Evolutionary conservation across 345 rosid species (phyloP), one percentile per base, ranked within the genome.

Genomic region (Psidium friedrichsthalianum): DNA sequence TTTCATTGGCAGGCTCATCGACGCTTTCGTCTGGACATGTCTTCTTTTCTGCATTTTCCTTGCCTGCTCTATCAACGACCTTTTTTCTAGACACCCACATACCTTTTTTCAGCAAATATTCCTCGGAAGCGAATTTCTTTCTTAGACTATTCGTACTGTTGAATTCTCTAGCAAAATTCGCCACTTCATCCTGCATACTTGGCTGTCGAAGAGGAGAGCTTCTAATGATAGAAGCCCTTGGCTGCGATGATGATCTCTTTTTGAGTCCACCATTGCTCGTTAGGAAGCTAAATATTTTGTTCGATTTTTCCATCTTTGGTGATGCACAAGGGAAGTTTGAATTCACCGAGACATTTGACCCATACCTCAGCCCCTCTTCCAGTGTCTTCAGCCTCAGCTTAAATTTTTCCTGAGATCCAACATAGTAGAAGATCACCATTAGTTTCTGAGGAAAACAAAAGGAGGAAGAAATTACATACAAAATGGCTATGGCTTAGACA

Each of bases 211-310:
- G 56, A 69, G 90, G 91, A 87, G 91, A 87, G 83, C 86, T 88
- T 91, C 90, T 87, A 52, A 89, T 82, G 54, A 86, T 24, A 83
- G 96, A 91, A 83, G 87, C 95, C 86, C 95, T 90, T 87, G 92
- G 96, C 87, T 93, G 96, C 6, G 96, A 93, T 78, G 88, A 86
- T 81, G 97, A 94, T 88, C 98, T 91, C 90, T 94, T 97, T 87
- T 88, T 94, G 57, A 90, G 51, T 74, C 94, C 96, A 69, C 91
- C 90, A 85, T 89, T 91, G 87, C 92, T 92, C 36, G 94, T 89
- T 86, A 97, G 82, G 88, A 94, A 95, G 32, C 98, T 96, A 47
- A 95, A 88, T 83, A 97, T 90, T 85, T 92, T 92, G 76, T 89
- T 90, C 55, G 95, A 86, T 76, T 93, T 96, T 81, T 92, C 93